Evolutionary conservation across 1,284 basidiomycete genomes (phyloP), one percentile per base, ranked within the genome.

Genomic region (Papiliotrema laurentii): DNA sequence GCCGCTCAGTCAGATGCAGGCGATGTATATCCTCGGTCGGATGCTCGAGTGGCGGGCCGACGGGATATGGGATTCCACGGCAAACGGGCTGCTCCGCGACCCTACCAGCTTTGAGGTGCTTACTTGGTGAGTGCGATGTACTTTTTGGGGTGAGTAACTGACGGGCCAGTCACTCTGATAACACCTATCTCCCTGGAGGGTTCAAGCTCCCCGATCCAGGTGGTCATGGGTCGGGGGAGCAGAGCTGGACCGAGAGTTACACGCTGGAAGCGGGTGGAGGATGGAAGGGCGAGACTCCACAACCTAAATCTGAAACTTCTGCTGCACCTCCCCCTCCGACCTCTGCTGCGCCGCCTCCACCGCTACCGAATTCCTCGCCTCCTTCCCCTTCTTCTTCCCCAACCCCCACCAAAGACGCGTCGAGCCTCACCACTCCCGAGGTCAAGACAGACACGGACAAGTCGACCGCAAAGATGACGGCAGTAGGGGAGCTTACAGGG

Each of bases 21-120:
- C 56, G 3, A 58, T 60, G 51, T 66, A 64, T 38, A 48, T 64
- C 1, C 49, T 64, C 2, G 62, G 64, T 21, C 46, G 64, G 43
- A 41, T 26, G 24, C 30, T 66, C 26, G 50, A 59, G 31, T 66
- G 60, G 60, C 37, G 44, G 16, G 49, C 31, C 2, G 54, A 51
- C 18, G 45, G 56, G 36, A 11, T 66, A n/a, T 64, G 43, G 21
- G 64, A 66, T 45, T 45, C 51, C 18, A 56, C 49, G 1, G 49
- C 57, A 1, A 47, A 46, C 6, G 64, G 56, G 5, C 44, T 46
- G n/a, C 10, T 66, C 5, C 34, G 47, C 11, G 59, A 64, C 51
- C 53, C 58, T 4, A 45, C 38, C n/a, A 51, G 36, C 3, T 63
- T 50, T 37, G 25, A 50, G 9, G 34, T 43, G 3, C 22, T 63